Evolutionary conservation across 768 basidiomycete genomes (phyloP).

Genomic region (Rhizopogon salebrosus): DNA sequence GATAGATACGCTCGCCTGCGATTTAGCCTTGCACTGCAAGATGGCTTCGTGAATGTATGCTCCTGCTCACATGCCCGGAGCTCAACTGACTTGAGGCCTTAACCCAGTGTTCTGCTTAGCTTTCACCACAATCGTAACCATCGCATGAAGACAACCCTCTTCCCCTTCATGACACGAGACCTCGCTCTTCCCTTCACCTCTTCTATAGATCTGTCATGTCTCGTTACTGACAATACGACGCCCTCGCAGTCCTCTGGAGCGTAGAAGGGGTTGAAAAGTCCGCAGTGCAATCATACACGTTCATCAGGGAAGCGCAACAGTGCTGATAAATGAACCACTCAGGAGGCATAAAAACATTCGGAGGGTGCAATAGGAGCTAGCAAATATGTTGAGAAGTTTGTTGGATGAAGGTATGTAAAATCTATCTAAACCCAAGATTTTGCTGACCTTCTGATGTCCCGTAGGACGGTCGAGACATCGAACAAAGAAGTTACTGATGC

Average conservation of each 20-base stretch:
- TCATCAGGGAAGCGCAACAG: conserved; percentile 52
- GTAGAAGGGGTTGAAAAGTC: conserved; percentile 9
- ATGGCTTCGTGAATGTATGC: too few species aligned
- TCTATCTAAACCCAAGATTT: background rate
- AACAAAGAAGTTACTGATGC: too few species aligned
- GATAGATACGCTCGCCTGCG: conserved; percentile 25
- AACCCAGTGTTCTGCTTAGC: background rate
- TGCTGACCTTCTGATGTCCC: too few species aligned
- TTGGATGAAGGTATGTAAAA: conserved; percentile 11
- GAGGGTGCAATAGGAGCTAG: conserved; percentile 46
- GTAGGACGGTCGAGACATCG: too few species aligned
- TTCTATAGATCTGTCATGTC: conserved; percentile 34
- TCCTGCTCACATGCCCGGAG: background rate
- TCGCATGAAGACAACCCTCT: conserved; percentile 44
- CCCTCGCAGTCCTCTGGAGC: background rate
- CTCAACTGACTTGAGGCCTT: background rate
- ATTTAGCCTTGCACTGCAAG: too few species aligned
- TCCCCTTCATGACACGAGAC: conserved; percentile 57
- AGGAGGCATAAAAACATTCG: conserved; percentile 56
- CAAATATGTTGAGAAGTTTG: conserved; percentile 40
- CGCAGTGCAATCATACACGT: conserved; percentile 49
- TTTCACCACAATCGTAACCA: conserved; percentile 9
- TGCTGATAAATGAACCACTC: conserved; percentile 48
- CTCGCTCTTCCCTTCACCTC: conserved; percentile 66
- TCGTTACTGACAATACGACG: conserved; percentile 17